Conservation (phyloP, 768 basidiomycete species). For the Pleurotus tuber-regium region DNA sequence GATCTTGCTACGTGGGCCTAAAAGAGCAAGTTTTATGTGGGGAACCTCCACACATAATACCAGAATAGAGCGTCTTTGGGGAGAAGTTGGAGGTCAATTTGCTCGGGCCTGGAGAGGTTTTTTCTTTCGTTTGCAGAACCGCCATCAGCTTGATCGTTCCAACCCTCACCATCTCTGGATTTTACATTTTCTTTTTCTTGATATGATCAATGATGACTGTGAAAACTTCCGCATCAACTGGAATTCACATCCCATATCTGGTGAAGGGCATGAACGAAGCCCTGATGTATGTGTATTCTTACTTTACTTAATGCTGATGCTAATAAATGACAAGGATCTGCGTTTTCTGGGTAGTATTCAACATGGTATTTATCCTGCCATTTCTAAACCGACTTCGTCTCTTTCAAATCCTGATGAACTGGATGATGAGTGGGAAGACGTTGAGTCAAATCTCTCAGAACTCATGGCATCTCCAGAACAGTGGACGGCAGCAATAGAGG, state of each 20-base stretch:
- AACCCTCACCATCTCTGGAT: slow-evolving; percentile 36
- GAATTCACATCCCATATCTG: slow-evolving; percentile 29
- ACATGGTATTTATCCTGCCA: not conserved
- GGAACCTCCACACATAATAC: slow-evolving; percentile 32
- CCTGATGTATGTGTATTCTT: not conserved
- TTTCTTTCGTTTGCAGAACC: slow-evolving; percentile 28
- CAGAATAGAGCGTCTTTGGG: slow-evolving; percentile 39
- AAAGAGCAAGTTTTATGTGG: slow-evolving; percentile 32
- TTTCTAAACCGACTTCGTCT: not conserved
- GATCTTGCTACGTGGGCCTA: slow-evolving; percentile 27
- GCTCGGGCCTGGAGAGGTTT: slow-evolving; percentile 33
- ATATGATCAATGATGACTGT: slow-evolving; percentile 26
- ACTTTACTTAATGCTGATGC: not conserved
- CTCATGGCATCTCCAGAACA: not conserved
- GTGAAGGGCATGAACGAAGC: slow-evolving; percentile 10
- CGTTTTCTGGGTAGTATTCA: not conserved
- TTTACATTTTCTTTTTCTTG: slow-evolving; percentile 31
- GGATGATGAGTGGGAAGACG: not conserved
- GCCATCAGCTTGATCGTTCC: slow-evolving; percentile 25
- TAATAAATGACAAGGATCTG: slow-evolving; percentile 1
- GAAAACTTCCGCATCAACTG: slow-evolving; percentile 23
- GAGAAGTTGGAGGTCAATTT: slow-evolving; percentile 35
- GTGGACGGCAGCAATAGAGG: not conserved
- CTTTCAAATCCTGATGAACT: not conserved
- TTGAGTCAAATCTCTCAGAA: not conserved